Evolutionary conservation across 345 rosid genomes (phyloP).

Genomic region (Pugionium dolabratum): DNA sequence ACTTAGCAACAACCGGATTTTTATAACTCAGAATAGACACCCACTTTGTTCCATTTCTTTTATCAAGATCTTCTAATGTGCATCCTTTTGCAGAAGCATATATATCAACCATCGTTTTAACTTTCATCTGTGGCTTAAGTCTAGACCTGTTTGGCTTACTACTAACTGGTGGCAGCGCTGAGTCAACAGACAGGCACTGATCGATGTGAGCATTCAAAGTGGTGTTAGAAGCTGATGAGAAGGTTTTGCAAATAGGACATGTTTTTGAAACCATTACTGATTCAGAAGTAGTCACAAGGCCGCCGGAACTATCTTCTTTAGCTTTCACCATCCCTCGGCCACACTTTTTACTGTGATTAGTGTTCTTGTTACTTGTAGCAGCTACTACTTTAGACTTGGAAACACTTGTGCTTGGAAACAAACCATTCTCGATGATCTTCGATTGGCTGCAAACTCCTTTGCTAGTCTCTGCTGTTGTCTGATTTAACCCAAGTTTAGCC

Average conservation of each 20-base stretch:
- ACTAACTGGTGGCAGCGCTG: constrained; percentile 25
- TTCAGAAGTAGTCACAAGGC: constrained; percentile 46
- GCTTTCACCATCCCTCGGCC: constrained; percentile 65
- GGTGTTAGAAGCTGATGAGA: constrained; percentile 94
- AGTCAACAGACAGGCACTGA: constrained; percentile 85
- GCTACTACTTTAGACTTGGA: constrained; percentile 52
- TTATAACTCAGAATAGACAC: constrained; percentile 44
- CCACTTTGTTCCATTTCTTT: constrained; percentile 68
- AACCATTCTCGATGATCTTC: constrained; percentile 55
- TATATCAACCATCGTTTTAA: constrained; percentile 76
- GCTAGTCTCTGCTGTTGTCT: constrained; percentile 43
- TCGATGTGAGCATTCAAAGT: constrained; percentile 99
- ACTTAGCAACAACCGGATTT: constrained; percentile 37
- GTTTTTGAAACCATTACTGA: constrained; percentile 59
- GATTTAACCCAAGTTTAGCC: constrained; percentile 38
- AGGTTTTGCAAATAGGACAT: constrained; percentile 98
- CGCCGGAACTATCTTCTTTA: constrained; percentile 53
- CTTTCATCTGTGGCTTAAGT: constrained; percentile 68
- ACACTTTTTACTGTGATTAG: constrained; percentile 60
- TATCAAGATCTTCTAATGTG: constrained; percentile 90
- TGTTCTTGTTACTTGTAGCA: constrained; percentile 41
- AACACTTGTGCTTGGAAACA: constrained; percentile 53
- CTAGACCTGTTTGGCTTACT: constrained; percentile 63
- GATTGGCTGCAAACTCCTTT: constrained; percentile 38
- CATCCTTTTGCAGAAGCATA: constrained; percentile 63